These are phyloP conservation scores for Aspergillus haitiensis DNA, from an alignment of 495 filamentous ascomycete species.

Conservation along the genomic window DNA sequence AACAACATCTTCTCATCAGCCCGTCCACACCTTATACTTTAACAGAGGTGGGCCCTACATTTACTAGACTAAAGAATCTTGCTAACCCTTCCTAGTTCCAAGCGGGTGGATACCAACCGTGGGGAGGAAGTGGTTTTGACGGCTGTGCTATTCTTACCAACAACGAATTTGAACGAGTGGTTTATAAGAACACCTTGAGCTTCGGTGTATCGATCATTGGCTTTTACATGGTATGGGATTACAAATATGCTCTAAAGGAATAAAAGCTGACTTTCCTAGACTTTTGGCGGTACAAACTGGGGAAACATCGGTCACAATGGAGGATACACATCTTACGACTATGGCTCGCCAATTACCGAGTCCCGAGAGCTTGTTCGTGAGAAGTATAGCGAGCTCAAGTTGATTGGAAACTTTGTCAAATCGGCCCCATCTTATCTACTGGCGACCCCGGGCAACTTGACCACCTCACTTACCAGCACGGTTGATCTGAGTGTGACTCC, in stretches of 20 bases:
- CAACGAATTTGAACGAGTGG: conserved; percentile 71
- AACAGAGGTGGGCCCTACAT: conserved; percentile 50
- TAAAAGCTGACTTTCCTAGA: conserved; percentile 37
- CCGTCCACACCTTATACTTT: conserved; percentile 68
- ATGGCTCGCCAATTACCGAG: conserved; percentile 67
- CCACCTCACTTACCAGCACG: conserved; percentile 53
- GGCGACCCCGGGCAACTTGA: conserved; percentile 48
- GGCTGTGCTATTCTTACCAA: conserved; percentile 64
- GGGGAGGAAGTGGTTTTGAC: conserved; percentile 68
- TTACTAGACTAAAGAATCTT: neutral
- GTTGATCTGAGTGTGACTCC: conserved; percentile 58
- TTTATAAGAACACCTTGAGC: conserved; percentile 77
- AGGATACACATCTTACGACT: conserved; percentile 76
- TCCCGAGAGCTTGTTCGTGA: conserved; percentile 64
- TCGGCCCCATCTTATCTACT: conserved; percentile 66
- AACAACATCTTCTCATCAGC: conserved; percentile 56
- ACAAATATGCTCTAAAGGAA: neutral
- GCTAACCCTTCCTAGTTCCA: conserved; percentile 54
- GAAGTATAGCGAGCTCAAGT: conserved; percentile 78
- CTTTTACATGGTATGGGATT: conserved; percentile 62
- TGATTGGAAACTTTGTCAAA: conserved; percentile 70
- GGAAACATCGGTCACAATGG: conserved; percentile 74
- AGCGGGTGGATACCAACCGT: conserved; percentile 74
- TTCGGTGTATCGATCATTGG: conserved; percentile 62
- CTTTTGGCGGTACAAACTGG: conserved; percentile 80